Evolutionary conservation across 1,139 yeast species (phyloP), one percentile per base, ranked within the genome.

Genomic region (Sugiyamaella neomexicana): DNA sequence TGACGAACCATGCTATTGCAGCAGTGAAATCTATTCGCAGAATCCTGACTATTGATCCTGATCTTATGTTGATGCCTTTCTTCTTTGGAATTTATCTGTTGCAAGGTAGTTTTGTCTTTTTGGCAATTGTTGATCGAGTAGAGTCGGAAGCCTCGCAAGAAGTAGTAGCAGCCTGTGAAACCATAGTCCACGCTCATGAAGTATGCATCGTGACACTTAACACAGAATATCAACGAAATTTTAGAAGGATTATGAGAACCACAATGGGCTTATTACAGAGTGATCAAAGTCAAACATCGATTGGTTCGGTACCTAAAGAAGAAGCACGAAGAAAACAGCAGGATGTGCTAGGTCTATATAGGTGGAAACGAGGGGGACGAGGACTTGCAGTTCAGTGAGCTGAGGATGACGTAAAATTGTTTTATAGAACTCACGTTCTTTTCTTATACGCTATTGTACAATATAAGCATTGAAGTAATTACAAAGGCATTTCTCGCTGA

Each of bases 201-300:
- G 71, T 66, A 16, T 66, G 71, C 47, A 65, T 68, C 46, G 68
- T 65, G 20, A 68, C 71, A 2, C 60, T 68, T 17, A 68, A 63
- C 49, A 68, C 72, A 1, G 69, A 67, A 50, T 68, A 68, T 43
- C 71, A 68, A 56, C 63, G 70, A 23, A 67, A 67, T 42, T 68
- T 67, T 56, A 50, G 71, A 29, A 58, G 63, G 17, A 65, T 68
- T 13, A 64, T 68, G 65, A 58, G 71, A 2, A 62, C 63, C 10
- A 65, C 67, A 13, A 50, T 66, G 52, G 50, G 53, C 44, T 56
- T 48, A 20, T 45, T 48, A 50, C 56, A 52, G 29, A 55, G 48
- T 45, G 53, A 51, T 52, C 54, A 37, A 53, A 57, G 52, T 49
- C 54, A 49, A 42, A 43, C 49, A 5, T 54, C 46, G 60, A 60